Evolutionary conservation across 2,329 filamentous ascomycete species (phyloP).

Genomic region (Xylariaceae sp.): DNA sequence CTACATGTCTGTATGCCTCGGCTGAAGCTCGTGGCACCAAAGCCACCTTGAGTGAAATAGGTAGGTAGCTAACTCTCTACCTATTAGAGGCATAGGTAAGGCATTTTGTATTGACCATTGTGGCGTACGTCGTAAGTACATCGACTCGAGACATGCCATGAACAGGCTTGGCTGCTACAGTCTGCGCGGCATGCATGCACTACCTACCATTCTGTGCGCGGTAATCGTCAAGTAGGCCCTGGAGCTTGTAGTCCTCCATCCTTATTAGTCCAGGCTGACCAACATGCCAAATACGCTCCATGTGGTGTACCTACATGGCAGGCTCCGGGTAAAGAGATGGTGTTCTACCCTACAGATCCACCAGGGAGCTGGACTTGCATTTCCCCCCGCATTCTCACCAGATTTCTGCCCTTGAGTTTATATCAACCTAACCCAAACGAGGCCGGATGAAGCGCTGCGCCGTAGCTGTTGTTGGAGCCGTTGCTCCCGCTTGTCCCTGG

Average conservation of each 20-base stretch:
- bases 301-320: constrained; percentile 3
- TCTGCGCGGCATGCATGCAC: constrained; percentile 8
- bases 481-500: constrained; percentile 17
- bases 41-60: background rate
- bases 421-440: constrained; percentile 14
- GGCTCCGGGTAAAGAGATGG: background rate
- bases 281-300: constrained; percentile 11
- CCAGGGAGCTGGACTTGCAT: background rate
- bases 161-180: constrained; percentile 11
- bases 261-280: background rate
- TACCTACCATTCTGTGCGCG: constrained; percentile 6
- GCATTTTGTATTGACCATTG: constrained; percentile 1
- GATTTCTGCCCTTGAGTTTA: background rate
- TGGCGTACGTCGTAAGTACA: constrained; percentile 9
- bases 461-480: constrained; percentile 8
- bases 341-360: background rate
- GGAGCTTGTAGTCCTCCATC: background rate
- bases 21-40: constrained; percentile 3
- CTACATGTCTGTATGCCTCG: constrained; percentile 3
- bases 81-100: background rate
- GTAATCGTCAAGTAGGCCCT: background rate
- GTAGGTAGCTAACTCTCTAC: background rate
- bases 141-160: background rate
- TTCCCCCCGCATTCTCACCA: background rate
- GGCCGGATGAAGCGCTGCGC: background rate